Base-by-base conservation (phyloP, 2,329 filamentous ascomycete species). In the Rhexocercosporidium sp. region DNA sequence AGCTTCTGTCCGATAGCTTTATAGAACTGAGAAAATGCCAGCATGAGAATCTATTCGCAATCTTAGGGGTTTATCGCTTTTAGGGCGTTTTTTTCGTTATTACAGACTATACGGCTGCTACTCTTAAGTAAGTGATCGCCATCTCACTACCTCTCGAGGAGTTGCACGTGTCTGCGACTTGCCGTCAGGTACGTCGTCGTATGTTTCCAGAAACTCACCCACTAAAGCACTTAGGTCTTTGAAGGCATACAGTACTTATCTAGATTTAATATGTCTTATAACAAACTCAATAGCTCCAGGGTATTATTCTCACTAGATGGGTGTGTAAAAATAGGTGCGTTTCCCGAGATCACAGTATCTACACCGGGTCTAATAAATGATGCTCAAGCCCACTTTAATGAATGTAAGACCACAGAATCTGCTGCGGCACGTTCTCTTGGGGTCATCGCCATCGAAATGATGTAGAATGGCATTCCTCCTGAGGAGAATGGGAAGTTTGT, bases 21-120 rank as follows among this genome's bases (percentile, higher is more conserved):
- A 62, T 46, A 16, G 59, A 70, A 47, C 60, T 69, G 31, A 49
- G 57, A 67, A 66, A 63, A 49, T 51, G 18, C 18, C n/a, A 47
- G 4, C 51, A 70, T 59, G 12, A 66, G 9, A 70, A 66, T 41
- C 47, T 70, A 37, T 51, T 70, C 34, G 47, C 56, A 37, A 59
- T 65, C 31, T 12, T 67, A 11, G 34, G 69, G 53, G 4, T 59
- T 5, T 70, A 70, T 67, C 29, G 47, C 44, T 63, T 62, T 63
- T 7, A 65, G 41, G 69, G 46, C 22, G 22, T 56, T n/a, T 60
- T 63, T 49, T 68, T 69, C 25, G 25, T 65, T 14, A 63, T 69
- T 44, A 69, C 57, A 8, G 63, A 70, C 31, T 70, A 70, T 62
- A 70, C 49, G 39, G 63, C 59, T 44, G 51, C 60, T 44, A 70